Conservation (phyloP, 2,329 filamentous ascomycete species). For the Colletotrichum eremochloae region DNA sequence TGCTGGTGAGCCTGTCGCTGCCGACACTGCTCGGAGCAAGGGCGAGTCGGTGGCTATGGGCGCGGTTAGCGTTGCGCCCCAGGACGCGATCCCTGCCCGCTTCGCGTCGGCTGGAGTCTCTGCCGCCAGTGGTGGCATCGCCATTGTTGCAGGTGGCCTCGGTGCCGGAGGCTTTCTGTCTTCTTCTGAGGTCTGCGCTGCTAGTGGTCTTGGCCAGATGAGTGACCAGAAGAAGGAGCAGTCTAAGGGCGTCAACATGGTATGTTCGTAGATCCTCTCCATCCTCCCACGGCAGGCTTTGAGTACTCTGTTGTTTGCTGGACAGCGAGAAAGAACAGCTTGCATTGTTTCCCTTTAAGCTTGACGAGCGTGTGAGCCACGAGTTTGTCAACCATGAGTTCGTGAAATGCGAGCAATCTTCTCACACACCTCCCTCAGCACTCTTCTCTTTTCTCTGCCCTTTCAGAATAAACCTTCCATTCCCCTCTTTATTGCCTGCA, state of each 20-base stretch:
- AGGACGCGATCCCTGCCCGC: conserved; percentile 20
- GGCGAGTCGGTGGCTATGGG: background rate
- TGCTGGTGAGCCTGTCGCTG: background rate
- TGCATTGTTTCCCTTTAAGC: background rate
- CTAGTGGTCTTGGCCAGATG: background rate
- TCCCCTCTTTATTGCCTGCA: background rate
- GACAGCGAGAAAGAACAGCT: too few species aligned
- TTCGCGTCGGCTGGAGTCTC: conserved; percentile 22
- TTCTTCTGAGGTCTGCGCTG: background rate
- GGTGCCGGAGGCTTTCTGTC: background rate
- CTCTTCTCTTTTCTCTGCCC: too few species aligned
- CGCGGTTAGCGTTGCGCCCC: background rate
- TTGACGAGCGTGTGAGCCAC: background rate
- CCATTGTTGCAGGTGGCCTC: background rate
- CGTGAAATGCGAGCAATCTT: background rate
- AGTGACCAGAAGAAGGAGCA: background rate
- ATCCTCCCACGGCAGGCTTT: too few species aligned
- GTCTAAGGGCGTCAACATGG: background rate
- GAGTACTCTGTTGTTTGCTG: too few species aligned
- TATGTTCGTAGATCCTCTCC: background rate
- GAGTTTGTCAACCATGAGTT: background rate
- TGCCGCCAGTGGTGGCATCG: conserved; percentile 18
- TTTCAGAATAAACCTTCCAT: fast-evolving
- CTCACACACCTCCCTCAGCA: background rate
- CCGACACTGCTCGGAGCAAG: conserved; percentile 15